phyloP scores from a whole-genome alignment of 2,329 filamentous ascomycete species.

The Clonostachys chloroleuca region DNA sequence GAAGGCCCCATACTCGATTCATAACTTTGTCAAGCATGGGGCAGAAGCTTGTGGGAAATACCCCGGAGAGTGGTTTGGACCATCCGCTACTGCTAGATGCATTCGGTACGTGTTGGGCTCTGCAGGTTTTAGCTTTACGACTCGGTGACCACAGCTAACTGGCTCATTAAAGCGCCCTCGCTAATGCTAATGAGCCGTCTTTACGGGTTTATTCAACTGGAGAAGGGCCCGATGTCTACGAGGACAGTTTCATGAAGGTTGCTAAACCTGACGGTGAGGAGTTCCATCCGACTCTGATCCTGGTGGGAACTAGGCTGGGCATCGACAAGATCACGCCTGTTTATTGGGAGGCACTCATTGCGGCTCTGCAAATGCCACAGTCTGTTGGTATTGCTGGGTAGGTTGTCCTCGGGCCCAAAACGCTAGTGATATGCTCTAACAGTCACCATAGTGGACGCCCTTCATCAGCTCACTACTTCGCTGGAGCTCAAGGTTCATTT shows the following conservation, averaged over 20 bases:
- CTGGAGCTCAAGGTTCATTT: constrained; percentile 60
- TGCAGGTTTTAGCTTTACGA: neutral
- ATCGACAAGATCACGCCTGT: constrained; percentile 93
- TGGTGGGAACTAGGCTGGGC: constrained; percentile 84
- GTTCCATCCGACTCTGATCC: constrained; percentile 81
- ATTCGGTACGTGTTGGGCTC: constrained; percentile 66
- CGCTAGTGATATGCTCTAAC: neutral
- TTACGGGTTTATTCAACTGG: constrained; percentile 85
- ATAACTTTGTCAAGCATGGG: constrained; percentile 88
- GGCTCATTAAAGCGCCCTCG: constrained; percentile 58
- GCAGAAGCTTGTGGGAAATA: constrained; percentile 86
- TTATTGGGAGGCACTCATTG: constrained; percentile 91
- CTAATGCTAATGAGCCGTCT: constrained; percentile 57
- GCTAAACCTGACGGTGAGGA: constrained; percentile 61
- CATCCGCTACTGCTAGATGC: constrained; percentile 90
- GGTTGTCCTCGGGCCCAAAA: constrained; percentile 16
- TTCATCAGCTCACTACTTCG: constrained; percentile 71
- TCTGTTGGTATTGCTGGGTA: constrained; percentile 96
- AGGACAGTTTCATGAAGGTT: constrained; percentile 78
- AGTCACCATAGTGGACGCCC: constrained; percentile 67
- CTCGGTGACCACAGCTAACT: constrained; percentile 2
- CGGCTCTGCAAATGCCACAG: constrained; percentile 79
- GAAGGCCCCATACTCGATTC: constrained; percentile 85
- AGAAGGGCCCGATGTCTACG: constrained; percentile 88
- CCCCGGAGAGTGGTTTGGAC: constrained; percentile 97